These are phyloP conservation scores for Trypanosoma platydactyli DNA, from an alignment of 208 protist species.

Conservation along the genomic window DNA sequence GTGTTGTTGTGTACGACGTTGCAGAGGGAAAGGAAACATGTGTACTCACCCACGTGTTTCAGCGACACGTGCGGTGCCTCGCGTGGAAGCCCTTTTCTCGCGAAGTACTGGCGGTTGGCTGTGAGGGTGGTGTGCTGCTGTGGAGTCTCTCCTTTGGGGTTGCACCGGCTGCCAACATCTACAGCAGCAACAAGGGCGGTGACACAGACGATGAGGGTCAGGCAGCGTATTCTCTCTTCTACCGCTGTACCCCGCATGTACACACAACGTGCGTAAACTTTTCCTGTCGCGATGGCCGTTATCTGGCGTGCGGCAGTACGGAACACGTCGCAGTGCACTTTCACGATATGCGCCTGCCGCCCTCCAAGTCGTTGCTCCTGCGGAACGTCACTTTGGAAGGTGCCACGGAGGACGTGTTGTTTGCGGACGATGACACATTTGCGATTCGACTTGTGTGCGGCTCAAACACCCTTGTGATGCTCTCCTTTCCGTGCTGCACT, in stretches of 20 bases:
- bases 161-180: background rate
- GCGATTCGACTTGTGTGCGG: constrained; percentile 55
- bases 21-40: constrained; percentile 29
- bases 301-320: constrained; percentile 59
- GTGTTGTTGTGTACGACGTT: constrained; percentile 72
- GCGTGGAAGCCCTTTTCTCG: constrained; percentile 71
- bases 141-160: constrained; percentile 49
- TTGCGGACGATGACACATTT: constrained; percentile 73
- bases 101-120: constrained; percentile 77
- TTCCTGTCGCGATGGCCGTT: constrained; percentile 49
- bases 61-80: constrained; percentile 49
- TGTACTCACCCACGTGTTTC: constrained; percentile 78
- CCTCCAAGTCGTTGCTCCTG: constrained; percentile 17
- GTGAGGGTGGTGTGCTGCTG: constrained; percentile 67
- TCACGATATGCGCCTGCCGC: constrained; percentile 51
- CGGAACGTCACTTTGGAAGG: constrained; percentile 48
- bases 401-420: constrained; percentile 48
- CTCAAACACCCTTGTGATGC: constrained; percentile 41
- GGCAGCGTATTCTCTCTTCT: constrained; percentile 62
- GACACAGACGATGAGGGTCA: constrained; percentile 5
- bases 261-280: constrained; percentile 52
- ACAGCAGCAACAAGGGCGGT: constrained; percentile 7
- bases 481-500: constrained; percentile 29
- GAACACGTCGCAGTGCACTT: constrained; percentile 51
- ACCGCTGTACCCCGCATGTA: constrained; percentile 38